Percentiles rank a stretch among this genome's conserved stretches.
Evolutionary conservation across 2,329 filamentous ascomycete species (phyloP).

Genomic region (Calonectria hongkongensis): DNA sequence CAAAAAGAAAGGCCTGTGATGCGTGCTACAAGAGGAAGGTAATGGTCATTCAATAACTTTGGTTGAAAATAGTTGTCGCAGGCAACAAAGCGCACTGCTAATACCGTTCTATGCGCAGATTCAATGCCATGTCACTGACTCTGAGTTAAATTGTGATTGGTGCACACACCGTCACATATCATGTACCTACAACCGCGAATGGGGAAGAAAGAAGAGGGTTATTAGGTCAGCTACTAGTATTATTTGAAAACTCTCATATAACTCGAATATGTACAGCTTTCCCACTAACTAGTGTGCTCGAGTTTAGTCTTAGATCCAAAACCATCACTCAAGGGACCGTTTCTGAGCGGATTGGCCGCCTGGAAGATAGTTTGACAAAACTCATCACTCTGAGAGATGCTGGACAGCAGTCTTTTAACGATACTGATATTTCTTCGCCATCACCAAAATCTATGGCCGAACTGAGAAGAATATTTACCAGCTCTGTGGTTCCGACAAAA

Average conservation of each 20-base stretch:
- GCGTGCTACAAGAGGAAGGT: slow-evolving; percentile 8
- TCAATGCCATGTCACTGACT: not conserved
- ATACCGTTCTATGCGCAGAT: not conserved
- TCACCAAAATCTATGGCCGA: not conserved
- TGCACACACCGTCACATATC: not conserved
- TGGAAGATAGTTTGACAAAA: not conserved
- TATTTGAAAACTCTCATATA: not conserved
- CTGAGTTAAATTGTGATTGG: not conserved
- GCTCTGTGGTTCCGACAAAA: not conserved
- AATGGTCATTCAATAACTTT: not conserved
- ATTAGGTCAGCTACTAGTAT: not conserved
- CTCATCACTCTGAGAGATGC: not conserved
- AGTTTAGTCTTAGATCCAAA: not conserved
- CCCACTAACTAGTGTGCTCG: not conserved
- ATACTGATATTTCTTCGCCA: not conserved
- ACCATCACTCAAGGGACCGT: not conserved
- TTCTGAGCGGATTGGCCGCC: not conserved
- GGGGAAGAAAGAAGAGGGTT: not conserved
- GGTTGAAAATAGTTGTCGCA: not conserved
- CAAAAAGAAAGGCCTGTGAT: not conserved
- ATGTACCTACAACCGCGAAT: not conserved
- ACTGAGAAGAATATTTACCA: not conserved
- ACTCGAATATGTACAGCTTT: not conserved
- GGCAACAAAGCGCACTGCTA: not conserved
- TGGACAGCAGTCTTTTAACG: not conserved